phyloP scores from a whole-genome alignment of 1,139 yeast genomes.

The Protomyces arabidopsidicola region DNA sequence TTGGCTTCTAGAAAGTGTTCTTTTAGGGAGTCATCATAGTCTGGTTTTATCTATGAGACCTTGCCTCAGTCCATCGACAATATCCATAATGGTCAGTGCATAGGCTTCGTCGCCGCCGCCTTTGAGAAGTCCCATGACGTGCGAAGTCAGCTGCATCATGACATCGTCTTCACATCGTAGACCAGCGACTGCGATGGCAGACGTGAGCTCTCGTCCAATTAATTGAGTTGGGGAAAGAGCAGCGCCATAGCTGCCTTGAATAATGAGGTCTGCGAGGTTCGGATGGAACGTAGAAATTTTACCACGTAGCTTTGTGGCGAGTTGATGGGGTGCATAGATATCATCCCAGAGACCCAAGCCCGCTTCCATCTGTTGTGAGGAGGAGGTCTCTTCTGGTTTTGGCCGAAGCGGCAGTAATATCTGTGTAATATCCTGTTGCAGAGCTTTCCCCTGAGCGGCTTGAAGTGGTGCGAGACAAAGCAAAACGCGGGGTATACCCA shows the following conservation, averaged over 20 bases:
- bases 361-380: not conserved
- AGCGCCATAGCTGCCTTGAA: slow-evolving; percentile 16
- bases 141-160: slow-evolving; percentile 17
- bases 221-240: slow-evolving; percentile 14
- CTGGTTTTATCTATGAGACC: slow-evolving; percentile 1
- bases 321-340: slow-evolving; percentile 7
- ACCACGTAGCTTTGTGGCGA: slow-evolving; percentile 6
- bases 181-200: slow-evolving; percentile 23
- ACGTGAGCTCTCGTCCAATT: slow-evolving; percentile 15
- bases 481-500: slow-evolving; percentile 25
- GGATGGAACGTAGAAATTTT: slow-evolving; percentile 20
- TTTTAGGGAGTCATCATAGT: not conserved
- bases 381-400: not conserved
- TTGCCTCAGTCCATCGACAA: slow-evolving; percentile 17
- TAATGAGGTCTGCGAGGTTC: slow-evolving; percentile 13
- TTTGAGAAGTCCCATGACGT: slow-evolving; percentile 23
- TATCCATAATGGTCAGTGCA: slow-evolving; percentile 14
- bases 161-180: slow-evolving; percentile 24
- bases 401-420: not conserved
- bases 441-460: slow-evolving; percentile 1
- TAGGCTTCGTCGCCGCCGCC: slow-evolving; percentile 22
- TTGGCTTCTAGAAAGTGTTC: slow-evolving; percentile 5
- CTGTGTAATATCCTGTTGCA: not conserved
- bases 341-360: slow-evolving; percentile 23
- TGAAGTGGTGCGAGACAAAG: slow-evolving; percentile 12